Conservation (phyloP, 75 land plant species). For the Pseudotsuga menziesii region DNA sequence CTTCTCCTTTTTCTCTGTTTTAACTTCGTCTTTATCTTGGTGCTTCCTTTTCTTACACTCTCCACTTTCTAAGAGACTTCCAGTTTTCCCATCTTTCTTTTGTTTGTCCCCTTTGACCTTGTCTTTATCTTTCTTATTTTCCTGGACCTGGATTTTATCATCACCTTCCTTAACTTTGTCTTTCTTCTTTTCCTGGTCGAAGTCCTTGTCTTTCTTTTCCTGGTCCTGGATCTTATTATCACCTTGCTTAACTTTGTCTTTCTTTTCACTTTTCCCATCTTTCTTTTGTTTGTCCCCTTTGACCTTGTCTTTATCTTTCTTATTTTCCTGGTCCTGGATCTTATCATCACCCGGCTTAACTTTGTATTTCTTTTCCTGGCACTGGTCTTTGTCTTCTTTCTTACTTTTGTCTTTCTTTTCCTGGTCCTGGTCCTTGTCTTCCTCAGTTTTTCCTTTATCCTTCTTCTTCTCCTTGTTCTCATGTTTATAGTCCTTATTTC, state of each 20-base stretch:
- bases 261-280: not conserved
- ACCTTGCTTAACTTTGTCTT: not conserved
- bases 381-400: not conserved
- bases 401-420: slow-evolving; percentile 1
- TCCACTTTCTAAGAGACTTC: not conserved
- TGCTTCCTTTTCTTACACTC: slow-evolving; percentile 3
- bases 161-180: not conserved
- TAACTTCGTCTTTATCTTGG: slow-evolving; percentile 5
- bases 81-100: not conserved
- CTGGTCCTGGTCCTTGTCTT: not conserved
- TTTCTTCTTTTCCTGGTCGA: slow-evolving; percentile 2
- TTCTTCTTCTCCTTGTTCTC: not conserved
- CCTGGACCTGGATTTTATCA: not conserved
- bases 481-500: not conserved
- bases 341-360: not conserved
- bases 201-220: not conserved
- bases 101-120: not conserved
- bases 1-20: slow-evolving; percentile 4
- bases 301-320: not conserved
- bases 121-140: slow-evolving; percentile 4
- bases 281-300: not conserved
- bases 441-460: slow-evolving; percentile 1
- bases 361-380: slow-evolving; percentile 6
- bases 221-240: not conserved
- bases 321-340: slow-evolving; percentile 1